phyloP scores from a whole-genome alignment of 768 basidiomycete genomes.

The Punctularia strigosozonata region DNA sequence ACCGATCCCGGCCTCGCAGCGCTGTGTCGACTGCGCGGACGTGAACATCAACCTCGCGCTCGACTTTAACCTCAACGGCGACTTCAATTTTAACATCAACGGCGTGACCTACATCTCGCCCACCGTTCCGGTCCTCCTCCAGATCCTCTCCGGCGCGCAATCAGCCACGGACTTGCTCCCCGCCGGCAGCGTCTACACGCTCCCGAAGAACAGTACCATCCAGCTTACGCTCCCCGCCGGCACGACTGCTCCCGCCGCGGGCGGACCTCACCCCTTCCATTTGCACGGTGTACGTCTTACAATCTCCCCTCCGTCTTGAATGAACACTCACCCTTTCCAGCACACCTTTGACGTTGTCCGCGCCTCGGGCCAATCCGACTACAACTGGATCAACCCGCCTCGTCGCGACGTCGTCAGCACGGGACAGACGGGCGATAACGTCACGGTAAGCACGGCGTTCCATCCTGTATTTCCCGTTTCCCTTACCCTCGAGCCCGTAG shows the following conservation, averaged over 20 bases:
- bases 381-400: slow-evolving; percentile 43
- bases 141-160: slow-evolving; percentile 42
- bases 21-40: slow-evolving; percentile 5
- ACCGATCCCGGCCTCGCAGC: no score
- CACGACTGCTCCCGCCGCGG: not conserved
- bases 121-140: slow-evolving; percentile 40
- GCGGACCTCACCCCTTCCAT: slow-evolving; percentile 6
- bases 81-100: no score
- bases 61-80: slow-evolving; percentile 6
- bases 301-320: not conserved
- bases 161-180: slow-evolving; percentile 38
- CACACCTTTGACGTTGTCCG: slow-evolving; percentile 34
- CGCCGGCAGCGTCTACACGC: slow-evolving; percentile 29
- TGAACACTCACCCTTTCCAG: slow-evolving; percentile 9
- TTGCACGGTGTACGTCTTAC: slow-evolving; percentile 6
- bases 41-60: slow-evolving; percentile 10
- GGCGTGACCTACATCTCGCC: slow-evolving; percentile 30
- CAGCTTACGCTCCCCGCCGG: not conserved
- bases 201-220: slow-evolving; percentile 19
- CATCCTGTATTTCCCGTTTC: no score
- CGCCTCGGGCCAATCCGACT: slow-evolving; percentile 23
- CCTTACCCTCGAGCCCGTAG: no score
- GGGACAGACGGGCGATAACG: slow-evolving; percentile 11
- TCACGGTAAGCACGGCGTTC: slow-evolving; percentile 10
- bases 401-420: slow-evolving; percentile 23